Conservation (phyloP, 768 basidiomycete genomes). For the Chalciporus sphaerocephalus region DNA sequence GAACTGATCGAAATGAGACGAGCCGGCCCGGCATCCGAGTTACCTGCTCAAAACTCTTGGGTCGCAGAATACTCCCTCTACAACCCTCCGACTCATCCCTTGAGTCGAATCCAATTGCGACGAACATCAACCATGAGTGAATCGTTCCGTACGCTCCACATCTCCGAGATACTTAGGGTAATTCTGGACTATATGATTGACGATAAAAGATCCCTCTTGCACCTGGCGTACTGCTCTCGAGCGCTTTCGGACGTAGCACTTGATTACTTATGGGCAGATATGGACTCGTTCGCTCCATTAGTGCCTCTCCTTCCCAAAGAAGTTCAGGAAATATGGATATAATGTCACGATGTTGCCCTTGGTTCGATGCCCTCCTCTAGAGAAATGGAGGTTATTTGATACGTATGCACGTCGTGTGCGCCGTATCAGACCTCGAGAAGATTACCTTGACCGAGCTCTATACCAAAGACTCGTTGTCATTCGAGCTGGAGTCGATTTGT, state of each 20-base stretch:
- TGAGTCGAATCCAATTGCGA: too few relatives aligned
- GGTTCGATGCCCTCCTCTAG: slow-evolving; percentile 11
- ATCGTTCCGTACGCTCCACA: slow-evolving; percentile 5
- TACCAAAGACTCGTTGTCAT: slow-evolving; percentile 16
- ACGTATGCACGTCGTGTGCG: slow-evolving; percentile 17
- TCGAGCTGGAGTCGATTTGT: slow-evolving; percentile 7
- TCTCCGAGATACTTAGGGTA: slow-evolving; percentile 13
- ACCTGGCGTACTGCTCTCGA: slow-evolving; percentile 12
- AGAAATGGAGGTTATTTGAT: slow-evolving; percentile 15
- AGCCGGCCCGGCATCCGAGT: too few relatives aligned
- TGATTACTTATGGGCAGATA: slow-evolving; percentile 18
- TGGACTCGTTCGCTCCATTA: slow-evolving; percentile 16
- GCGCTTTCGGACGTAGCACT: slow-evolving; percentile 9
- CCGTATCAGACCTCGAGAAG: slow-evolving; percentile 1
- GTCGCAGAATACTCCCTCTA: too few relatives aligned
- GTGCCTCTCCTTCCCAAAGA: slow-evolving; percentile 11
- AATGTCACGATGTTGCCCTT: slow-evolving; percentile 2
- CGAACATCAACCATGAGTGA: slow-evolving; percentile 1
- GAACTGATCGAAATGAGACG: too few relatives aligned
- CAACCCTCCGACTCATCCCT: too few relatives aligned
- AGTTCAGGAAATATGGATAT: slow-evolving; percentile 12
- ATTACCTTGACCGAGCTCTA: slow-evolving; percentile 11
- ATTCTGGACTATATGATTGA: slow-evolving; percentile 12
- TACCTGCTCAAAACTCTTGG: too few relatives aligned
- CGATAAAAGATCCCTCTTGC: slow-evolving; percentile 5